Percentiles rank a stretch among this genome's conserved stretches.
These are phyloP conservation scores for Zymoseptoria pseudotritici DNA, from an alignment of 2,329 filamentous ascomycete genomes.

Conservation along the genomic window DNA sequence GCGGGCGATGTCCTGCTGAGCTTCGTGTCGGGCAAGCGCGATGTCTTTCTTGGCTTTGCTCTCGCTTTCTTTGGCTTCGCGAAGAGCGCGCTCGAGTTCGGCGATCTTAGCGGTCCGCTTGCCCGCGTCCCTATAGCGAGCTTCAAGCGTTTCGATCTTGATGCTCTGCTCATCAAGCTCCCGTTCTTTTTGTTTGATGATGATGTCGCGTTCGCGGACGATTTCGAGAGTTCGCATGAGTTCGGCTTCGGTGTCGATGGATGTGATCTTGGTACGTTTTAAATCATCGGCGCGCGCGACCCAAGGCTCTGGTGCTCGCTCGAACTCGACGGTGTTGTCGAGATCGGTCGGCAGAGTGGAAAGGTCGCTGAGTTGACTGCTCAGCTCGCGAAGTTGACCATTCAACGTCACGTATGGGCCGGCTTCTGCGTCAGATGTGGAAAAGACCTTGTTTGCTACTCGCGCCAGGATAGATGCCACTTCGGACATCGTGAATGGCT, in stretches of 20 bases:
- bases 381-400: conserved; percentile 58
- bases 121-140: conserved; percentile 74
- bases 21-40: conserved; percentile 18
- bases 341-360: conserved; percentile 49
- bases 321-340: conserved; percentile 49
- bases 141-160: conserved; percentile 87
- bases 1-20: conserved; percentile 22
- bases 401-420: conserved; percentile 65
- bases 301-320: conserved; percentile 72
- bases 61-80: conserved; percentile 37
- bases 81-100: conserved; percentile 48
- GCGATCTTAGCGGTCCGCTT: conserved; percentile 65
- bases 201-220: conserved; percentile 62
- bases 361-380: conserved; percentile 60
- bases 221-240: conserved; percentile 73
- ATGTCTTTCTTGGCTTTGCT: conserved; percentile 45
- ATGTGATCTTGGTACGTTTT: conserved; percentile 70
- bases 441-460: conserved; percentile 47
- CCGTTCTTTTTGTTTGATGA: conserved; percentile 54
- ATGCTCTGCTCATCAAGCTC: conserved; percentile 80
- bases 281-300: conserved; percentile 72
- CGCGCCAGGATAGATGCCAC: conserved; percentile 56
- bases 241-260: conserved; percentile 78
- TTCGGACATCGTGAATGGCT: conserved; percentile 60
- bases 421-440: conserved; percentile 47